phyloP scores from a whole-genome alignment of 2,329 filamentous ascomycete genomes.

The Diaporthe eres region DNA sequence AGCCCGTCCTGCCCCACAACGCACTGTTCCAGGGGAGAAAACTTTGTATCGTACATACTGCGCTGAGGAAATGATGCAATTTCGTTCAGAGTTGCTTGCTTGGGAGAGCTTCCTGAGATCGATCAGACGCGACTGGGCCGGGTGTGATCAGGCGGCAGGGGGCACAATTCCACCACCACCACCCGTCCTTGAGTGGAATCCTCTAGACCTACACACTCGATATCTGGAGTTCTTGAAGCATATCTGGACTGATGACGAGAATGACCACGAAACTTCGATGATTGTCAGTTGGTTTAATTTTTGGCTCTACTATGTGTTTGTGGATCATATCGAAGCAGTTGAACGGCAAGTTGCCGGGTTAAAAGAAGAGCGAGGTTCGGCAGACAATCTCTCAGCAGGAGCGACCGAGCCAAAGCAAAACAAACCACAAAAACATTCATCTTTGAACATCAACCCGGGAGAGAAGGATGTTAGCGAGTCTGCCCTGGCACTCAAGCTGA shows the following conservation, averaged over 20 bases:
- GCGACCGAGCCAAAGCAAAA: no score
- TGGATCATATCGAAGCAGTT: not conserved
- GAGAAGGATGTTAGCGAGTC: not conserved
- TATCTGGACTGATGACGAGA: not conserved
- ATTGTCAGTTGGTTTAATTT: not conserved
- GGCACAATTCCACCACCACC: not conserved
- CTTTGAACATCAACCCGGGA: not conserved
- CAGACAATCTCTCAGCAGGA: no score
- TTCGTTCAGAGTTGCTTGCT: not conserved
- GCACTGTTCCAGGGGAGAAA: not conserved
- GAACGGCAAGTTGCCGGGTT: no score
- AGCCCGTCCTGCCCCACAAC: not conserved
- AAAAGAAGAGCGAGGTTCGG: no score
- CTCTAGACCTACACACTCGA: not conserved
- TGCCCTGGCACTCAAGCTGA: no score
- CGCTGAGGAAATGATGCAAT: not conserved
- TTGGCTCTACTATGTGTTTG: not conserved
- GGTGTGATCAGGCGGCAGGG: not conserved
- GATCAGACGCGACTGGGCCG: not conserved
- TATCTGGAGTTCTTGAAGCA: not conserved
- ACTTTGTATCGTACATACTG: not conserved
- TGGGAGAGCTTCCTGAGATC: not conserved
- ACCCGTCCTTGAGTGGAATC: not conserved
- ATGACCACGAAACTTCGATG: not conserved
- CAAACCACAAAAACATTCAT: no score